Conservation (phyloP, 2,329 filamentous ascomycete species). For the Talaromyces albobiverticillius region DNA sequence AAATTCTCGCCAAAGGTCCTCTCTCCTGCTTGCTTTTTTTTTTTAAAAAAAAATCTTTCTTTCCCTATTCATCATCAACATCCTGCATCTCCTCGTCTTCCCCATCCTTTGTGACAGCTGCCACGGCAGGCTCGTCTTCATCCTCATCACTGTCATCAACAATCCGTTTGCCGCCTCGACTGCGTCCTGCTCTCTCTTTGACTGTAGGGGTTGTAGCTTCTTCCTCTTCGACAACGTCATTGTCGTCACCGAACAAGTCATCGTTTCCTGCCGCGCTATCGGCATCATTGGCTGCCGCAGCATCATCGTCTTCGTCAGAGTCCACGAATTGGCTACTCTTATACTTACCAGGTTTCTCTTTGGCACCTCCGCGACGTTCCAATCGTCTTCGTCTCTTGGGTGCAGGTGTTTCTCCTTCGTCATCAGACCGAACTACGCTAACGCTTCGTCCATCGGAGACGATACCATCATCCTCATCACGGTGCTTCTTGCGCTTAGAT, state of each 20-base stretch:
- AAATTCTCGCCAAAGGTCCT: not conserved
- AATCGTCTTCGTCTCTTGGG: conserved; percentile 61
- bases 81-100: conserved; percentile 22
- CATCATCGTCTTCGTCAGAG: conserved; percentile 53
- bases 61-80: conserved; percentile 11
- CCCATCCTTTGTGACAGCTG: conserved; percentile 25
- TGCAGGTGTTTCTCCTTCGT: conserved; percentile 35
- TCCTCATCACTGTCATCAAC: conserved; percentile 22
- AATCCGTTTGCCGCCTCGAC: conserved; percentile 13
- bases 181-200: conserved; percentile 5
- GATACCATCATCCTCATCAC: conserved; percentile 44
- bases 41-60: too few species aligned
- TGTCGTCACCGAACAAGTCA: conserved; percentile 34
- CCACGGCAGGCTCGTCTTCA: conserved; percentile 18
- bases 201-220: not conserved
- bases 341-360: conserved; percentile 60
- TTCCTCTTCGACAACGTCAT: conserved; percentile 23
- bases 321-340: conserved; percentile 85
- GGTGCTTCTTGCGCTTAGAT: conserved; percentile 62
- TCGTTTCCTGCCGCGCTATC: conserved; percentile 29
- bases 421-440: conserved; percentile 29
- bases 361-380: conserved; percentile 47
- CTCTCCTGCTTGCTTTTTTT: too few species aligned
- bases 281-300: conserved; percentile 32
- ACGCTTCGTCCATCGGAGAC: conserved; percentile 25